Base-by-base conservation (phyloP, 257 asterid species). In the Salvia miltiorrhiza region DNA sequence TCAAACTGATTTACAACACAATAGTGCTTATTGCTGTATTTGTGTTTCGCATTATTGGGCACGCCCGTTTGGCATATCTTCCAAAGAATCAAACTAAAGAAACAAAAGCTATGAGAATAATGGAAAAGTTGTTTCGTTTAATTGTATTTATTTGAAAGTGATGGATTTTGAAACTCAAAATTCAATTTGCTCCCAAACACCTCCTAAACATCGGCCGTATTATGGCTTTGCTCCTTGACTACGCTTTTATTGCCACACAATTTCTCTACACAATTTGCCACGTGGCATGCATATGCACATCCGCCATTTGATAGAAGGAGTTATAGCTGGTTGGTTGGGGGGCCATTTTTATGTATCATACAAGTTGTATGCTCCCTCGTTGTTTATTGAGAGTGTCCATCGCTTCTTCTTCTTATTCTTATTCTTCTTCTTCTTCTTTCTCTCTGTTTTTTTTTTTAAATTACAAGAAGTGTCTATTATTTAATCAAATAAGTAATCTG, bases 221-320 rank as follows among this genome's bases (percentile, higher is more conserved):
- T 26, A 52, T 70, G 72, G 74, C 75, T 83, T 70, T 78, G 70
- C 65, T 76, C 70, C n/a, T 84, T 83, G 83, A 84, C 86, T 83
- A 69, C 82, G 83, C 87, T 81, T 83, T 84, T 79, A 82, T 81
- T 81, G 69, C 78, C 60, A 76, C 48, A 32, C 76, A 77, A 80
- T 76, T 78, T 81, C 86, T 21, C 30, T 50, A 19, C 57, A 8
- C 28, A 49, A 5, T 3, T 0, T 10, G 35, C 16, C 59, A 23
- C 59, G 59, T 53, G 59, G 59, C 35, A 23, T 23, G n/a, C n/a
- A n/a, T n/a, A 0, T 20, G 57, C 33, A 3, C 14, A 53, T 53
- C 21, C n/a, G 79, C 65, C 60, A 72, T 50, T 41, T 1, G 45
- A 59, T 40, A 33, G 7, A 3, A 26, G 3, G 30, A 26, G 30